A percentile compares a stretch with the other conserved stretches of the same genome.
These are phyloP conservation scores for Escallonia rubra DNA, from an alignment of 129 eudicot species.

Conservation along the genomic window DNA sequence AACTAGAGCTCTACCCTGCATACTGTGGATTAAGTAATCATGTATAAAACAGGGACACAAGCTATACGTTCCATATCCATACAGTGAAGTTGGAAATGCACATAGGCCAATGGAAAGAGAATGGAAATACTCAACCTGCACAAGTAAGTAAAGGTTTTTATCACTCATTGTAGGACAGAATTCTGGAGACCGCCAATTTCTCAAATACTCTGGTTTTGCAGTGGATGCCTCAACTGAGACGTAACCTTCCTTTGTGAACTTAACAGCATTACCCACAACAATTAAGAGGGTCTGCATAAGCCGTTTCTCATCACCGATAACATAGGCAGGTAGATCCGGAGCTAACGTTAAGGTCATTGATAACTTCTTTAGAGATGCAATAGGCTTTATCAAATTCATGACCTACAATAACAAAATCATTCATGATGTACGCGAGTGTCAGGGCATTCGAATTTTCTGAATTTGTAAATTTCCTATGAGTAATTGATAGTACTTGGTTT, in stretches of 20 bases:
- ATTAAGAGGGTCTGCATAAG: constrained; percentile 55
- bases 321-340: constrained; percentile 43
- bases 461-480: no score
- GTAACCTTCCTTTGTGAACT: constrained; percentile 61
- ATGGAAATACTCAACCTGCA: constrained; percentile 37
- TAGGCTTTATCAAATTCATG: constrained; percentile 42
- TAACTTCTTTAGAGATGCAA: constrained; percentile 53
- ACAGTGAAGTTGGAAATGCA: background rate
- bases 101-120: background rate
- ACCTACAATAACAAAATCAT: constrained; percentile 28
- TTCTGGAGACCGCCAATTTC: constrained; percentile 49
- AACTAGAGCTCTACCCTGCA: no score
- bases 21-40: no score
- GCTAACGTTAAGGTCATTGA: constrained; percentile 38
- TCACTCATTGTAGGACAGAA: constrained; percentile 35
- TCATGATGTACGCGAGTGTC: no score
- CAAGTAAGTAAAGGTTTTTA: constrained; percentile 49
- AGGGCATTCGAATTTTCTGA: no score
- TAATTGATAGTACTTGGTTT: background rate
- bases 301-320: constrained; percentile 57
- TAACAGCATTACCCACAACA: constrained; percentile 65
- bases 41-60: no score
- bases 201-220: constrained; percentile 44
- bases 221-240: constrained; percentile 51
- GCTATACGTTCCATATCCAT: no score